Percentiles rank a stretch among this genome's conserved stretches.
phyloP scores from a whole-genome alignment of 495 filamentous ascomycete species.

The Tuber aestivum region DNA sequence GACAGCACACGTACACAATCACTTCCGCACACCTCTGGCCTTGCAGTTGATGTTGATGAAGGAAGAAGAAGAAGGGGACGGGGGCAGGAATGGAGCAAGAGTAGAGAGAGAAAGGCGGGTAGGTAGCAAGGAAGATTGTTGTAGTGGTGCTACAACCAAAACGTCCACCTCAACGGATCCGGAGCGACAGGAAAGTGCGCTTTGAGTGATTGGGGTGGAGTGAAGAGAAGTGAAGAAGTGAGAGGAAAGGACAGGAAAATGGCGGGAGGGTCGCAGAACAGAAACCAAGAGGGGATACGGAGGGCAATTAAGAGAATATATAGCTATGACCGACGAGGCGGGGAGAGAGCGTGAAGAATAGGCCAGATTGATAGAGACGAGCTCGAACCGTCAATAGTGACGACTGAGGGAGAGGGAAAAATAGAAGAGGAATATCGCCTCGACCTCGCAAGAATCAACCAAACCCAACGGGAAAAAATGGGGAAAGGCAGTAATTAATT shows the following conservation, averaged over 20 bases:
- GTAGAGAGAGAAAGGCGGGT: too few species aligned
- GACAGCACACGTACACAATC: conserved; percentile 3
- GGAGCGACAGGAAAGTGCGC: not conserved
- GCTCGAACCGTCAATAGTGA: not conserved
- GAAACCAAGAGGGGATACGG: not conserved
- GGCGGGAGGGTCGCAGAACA: not conserved
- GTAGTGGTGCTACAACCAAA: not conserved
- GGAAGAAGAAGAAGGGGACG: not conserved
- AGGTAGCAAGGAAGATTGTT: not conserved
- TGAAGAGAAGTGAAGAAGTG: not conserved
- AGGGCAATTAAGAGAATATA: not conserved
- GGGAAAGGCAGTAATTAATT: not conserved
- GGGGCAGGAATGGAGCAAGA: not conserved
- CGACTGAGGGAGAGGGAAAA: not conserved
- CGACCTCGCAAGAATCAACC: not conserved
- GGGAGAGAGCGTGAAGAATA: not conserved
- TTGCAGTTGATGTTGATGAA: not conserved
- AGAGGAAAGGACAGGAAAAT: conserved; percentile 1
- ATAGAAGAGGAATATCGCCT: conserved; percentile 3
- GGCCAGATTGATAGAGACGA: conserved; percentile 4
- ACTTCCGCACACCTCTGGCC: not conserved
- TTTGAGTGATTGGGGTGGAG: not conserved
- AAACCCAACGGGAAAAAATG: not conserved
- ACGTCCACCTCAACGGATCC: not conserved
- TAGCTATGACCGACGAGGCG: not conserved